phyloP scores from a whole-genome alignment of 2,329 filamentous ascomycete genomes.

The Biscogniauxia mediterranea region DNA sequence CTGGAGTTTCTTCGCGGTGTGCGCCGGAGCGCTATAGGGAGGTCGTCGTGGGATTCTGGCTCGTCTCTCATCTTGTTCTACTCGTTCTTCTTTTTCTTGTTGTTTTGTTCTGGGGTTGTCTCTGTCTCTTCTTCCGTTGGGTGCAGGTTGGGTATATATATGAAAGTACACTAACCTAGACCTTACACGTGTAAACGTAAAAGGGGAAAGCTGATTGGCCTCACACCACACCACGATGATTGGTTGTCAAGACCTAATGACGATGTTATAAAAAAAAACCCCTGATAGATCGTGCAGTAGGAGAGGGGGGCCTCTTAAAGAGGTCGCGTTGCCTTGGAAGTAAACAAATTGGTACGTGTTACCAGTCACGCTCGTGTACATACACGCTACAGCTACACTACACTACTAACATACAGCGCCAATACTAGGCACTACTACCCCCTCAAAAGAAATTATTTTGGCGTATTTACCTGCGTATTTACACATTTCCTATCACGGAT shows the following conservation, averaged over 20 bases:
- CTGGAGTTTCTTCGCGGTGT: slow-evolving; percentile 44
- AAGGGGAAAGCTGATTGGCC: too few relatives aligned
- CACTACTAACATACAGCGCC: too few relatives aligned
- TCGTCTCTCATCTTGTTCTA: slow-evolving; percentile 16
- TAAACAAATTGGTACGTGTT: neutral
- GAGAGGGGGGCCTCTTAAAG: slow-evolving; percentile 11
- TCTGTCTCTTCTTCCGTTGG: too few relatives aligned
- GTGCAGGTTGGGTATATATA: too few relatives aligned
- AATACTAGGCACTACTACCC: too few relatives aligned
- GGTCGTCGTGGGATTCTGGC: slow-evolving; percentile 31
- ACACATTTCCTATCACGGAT: neutral
- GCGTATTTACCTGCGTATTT: neutral
- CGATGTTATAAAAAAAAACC: neutral
- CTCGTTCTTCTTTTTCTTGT: neutral
- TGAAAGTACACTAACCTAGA: too few relatives aligned
- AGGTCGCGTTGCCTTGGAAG: slow-evolving; percentile 17
- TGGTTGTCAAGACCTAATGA: too few relatives aligned
- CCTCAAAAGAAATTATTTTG: neutral
- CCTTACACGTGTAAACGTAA: too few relatives aligned
- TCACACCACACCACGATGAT: too few relatives aligned
- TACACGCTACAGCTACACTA: too few relatives aligned
- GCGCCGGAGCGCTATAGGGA: slow-evolving; percentile 56
- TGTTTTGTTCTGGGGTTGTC: too few relatives aligned
- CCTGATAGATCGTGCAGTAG: neutral
- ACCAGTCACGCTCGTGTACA: neutral